Base-by-base conservation (phyloP, 371 early-diverging fungal genomes). In the Lichtheimia ornata region DNA sequence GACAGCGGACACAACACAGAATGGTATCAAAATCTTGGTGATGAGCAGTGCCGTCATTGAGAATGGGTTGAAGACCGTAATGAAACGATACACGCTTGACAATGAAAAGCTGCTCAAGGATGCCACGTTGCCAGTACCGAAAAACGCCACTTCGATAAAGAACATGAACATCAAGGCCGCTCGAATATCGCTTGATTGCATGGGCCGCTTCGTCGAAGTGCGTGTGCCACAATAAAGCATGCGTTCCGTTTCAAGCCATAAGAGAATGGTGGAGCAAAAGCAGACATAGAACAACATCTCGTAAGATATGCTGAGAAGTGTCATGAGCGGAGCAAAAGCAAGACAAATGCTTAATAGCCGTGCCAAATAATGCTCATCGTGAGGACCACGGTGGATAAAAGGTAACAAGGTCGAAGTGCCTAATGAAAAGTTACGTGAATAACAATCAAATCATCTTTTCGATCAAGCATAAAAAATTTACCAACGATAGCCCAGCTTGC, bases 101-200 rank as follows among this genome's bases (percentile, higher is more conserved):
- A 97, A 74, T 0, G 91, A 88, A 76, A 97, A 97, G 35, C 91
- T 91, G 49, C 89, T 81, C 56, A 97, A 61, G 2, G 91, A 90
- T 2, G 98, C 98, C 13, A 97, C 88, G 67, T 97, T 97, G 61
- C 97, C 97, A 0, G 97, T 96, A 35, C 97, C 96, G 79, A 97
- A 97, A 79, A 97, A 97, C 4, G 92, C 95, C 2, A 94, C 88
- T 65, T 93, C 90, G 73, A 96, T 88, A 61, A 95, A 91, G 70
- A 95, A 89, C 56, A 96, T 74, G 71, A 96, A 96, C 54, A 88
- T 58, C 12, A 88, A 71, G 5, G 91, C 89, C 0, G 88, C 86
- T 30, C 94, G 87, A 45, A 88, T 73, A 69, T 96, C 94, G 64
- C 79, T 74, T 13, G 78, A 67, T 22, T 58, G 61, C 2, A 82